These are phyloP conservation scores for Fusarium graminum DNA, from an alignment of 2,329 filamentous ascomycete genomes.

Conservation along the genomic window DNA sequence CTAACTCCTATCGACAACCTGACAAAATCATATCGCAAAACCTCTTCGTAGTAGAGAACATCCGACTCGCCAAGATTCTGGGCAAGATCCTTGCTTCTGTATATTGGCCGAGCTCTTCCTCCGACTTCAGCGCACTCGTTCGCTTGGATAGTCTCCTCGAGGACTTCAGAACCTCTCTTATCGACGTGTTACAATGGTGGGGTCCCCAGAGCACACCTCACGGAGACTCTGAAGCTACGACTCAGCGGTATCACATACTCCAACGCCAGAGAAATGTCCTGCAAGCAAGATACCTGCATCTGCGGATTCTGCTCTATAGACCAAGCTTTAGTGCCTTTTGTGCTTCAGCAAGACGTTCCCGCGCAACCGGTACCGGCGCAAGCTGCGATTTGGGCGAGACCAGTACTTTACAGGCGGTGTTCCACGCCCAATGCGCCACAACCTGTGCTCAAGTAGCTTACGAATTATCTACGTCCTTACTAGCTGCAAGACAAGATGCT, in stretches of 20 bases:
- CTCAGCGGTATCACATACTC: rapidly evolving
- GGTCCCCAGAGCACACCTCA: not conserved
- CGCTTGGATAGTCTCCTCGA: not conserved
- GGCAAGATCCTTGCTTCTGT: not conserved
- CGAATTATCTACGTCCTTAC: not conserved
- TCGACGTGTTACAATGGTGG: not conserved
- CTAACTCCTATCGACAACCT: not conserved
- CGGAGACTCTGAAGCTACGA: too few relatives aligned
- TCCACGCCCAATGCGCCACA: constrained; percentile 9
- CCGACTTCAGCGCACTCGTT: constrained; percentile 3
- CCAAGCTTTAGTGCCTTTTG: constrained; percentile 10
- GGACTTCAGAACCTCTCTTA: not conserved
- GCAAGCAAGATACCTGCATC: not conserved
- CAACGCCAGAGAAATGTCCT: constrained; percentile 1
- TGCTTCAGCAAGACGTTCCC: not conserved
- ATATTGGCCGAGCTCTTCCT: constrained; percentile 3
- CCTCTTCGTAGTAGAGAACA: constrained; percentile 9
- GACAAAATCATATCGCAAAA: not conserved
- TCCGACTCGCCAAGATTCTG: not conserved
- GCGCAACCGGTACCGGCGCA: too few relatives aligned
- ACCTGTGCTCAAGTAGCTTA: not conserved
- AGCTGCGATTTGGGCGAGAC: too few relatives aligned
- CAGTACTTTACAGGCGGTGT: not conserved
- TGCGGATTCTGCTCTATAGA: not conserved
- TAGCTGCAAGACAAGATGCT: not conserved